Evolutionary conservation across 768 basidiomycete genomes (phyloP).

Genomic region (Amanita molliuscula): DNA sequence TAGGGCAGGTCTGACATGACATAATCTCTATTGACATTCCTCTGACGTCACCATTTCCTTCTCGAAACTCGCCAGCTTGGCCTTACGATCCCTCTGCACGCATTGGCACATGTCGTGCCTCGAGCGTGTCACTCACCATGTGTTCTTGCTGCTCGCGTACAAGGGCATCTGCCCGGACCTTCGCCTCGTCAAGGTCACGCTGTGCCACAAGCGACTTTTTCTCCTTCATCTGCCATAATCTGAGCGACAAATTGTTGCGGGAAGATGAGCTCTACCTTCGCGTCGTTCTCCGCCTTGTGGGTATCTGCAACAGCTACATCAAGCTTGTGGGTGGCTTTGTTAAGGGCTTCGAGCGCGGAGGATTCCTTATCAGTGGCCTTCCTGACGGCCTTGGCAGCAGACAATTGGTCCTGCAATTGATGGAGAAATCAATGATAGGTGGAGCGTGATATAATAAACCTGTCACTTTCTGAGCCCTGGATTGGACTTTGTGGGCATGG

Average conservation of each 20-base stretch:
- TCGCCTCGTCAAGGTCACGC: background rate
- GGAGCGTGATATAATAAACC: background rate
- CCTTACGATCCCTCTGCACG: background rate
- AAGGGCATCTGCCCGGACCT: background rate
- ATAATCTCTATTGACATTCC: background rate
- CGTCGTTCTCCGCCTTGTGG: conserved; percentile 30
- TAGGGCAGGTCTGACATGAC: conserved; percentile 25
- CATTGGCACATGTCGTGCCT: background rate
- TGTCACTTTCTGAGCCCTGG: conserved; percentile 42
- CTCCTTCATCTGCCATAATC: background rate
- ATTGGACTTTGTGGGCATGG: conserved; percentile 40
- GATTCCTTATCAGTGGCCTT: conserved; percentile 44
- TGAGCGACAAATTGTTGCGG: background rate
- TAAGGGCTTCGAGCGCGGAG: conserved; percentile 36
- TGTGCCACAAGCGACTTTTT: background rate
- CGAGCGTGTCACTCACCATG: background rate
- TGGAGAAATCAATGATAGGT: background rate
- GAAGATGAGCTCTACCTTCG: conserved; percentile 22
- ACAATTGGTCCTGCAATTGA: conserved; percentile 26
- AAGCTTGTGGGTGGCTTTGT: conserved; percentile 43
- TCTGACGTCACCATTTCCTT: background rate
- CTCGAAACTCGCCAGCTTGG: background rate
- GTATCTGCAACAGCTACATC: conserved; percentile 34
- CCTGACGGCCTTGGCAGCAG: conserved; percentile 27
- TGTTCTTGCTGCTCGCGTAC: conserved; percentile 5